phyloP scores from a whole-genome alignment of 208 protist genomes.

The Leptomonas seymouri region DNA sequence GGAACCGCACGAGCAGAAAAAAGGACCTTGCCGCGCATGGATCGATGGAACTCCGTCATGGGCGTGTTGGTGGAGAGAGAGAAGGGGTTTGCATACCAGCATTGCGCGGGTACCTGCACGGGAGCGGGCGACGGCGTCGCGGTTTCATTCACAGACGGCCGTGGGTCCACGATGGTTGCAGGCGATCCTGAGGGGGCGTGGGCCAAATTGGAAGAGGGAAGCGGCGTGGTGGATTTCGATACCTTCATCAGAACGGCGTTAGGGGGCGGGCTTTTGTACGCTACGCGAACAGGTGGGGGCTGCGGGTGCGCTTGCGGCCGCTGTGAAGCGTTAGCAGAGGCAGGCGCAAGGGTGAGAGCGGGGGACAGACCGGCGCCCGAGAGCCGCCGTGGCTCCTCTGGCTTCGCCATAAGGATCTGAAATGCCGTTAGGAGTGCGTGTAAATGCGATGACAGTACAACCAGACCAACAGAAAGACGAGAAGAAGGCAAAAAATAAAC shows the following conservation, averaged over 20 bases:
- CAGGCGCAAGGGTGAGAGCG: background rate
- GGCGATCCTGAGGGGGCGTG: background rate
- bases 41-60: conserved; percentile 57
- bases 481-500: conserved; percentile 1
- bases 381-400: background rate
- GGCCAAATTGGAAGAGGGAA: conserved; percentile 1
- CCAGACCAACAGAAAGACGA: background rate
- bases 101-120: conserved; percentile 42
- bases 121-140: background rate
- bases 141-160: too few relatives aligned
- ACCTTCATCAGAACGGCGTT: conserved; percentile 16
- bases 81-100: conserved; percentile 69
- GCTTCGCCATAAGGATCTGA: conserved; percentile 1
- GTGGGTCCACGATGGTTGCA: background rate
- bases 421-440: too few relatives aligned
- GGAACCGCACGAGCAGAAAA: conserved; percentile 62
- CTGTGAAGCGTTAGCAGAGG: background rate
- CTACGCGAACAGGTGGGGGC: background rate
- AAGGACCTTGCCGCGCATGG: conserved; percentile 55
- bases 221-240: background rate
- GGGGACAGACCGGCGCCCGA: background rate
- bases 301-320: conserved; percentile 5
- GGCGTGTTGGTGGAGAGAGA: conserved; percentile 35
- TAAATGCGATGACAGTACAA: too few relatives aligned
- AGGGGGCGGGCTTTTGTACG: background rate